Evolutionary conservation across 345 rosid genomes (phyloP).

Genomic region (Corchorus capsularis): DNA sequence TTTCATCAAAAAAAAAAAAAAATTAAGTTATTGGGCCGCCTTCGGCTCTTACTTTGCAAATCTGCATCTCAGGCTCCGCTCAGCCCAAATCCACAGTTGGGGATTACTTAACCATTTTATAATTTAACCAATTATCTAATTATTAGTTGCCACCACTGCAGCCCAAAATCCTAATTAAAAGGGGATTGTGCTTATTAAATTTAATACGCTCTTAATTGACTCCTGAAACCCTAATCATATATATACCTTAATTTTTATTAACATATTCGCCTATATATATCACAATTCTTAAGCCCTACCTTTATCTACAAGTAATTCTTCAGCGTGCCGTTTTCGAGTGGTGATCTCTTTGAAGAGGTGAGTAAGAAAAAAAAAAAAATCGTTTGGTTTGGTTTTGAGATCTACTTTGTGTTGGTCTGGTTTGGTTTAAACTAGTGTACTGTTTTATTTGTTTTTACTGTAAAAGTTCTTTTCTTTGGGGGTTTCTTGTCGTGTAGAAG

Average conservation of each 20-base stretch:
- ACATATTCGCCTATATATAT: constrained; percentile 37
- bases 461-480: constrained; percentile 22
- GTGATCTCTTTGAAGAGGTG: constrained; percentile 39
- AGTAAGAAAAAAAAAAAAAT: background rate
- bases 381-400: constrained; percentile 33
- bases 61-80: too few species aligned
- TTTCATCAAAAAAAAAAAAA: too few species aligned
- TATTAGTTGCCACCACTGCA: constrained; percentile 11
- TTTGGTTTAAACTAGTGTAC: constrained; percentile 23
- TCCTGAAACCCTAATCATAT: background rate
- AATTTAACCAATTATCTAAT: background rate
- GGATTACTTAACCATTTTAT: too few species aligned
- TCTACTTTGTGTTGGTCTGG: constrained; percentile 38
- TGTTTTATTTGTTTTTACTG: constrained; percentile 18
- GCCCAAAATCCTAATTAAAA: background rate
- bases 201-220: background rate
- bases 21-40: too few species aligned
- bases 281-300: background rate
- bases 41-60: too few species aligned
- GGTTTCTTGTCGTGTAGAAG: constrained; percentile 67
- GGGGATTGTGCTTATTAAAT: background rate
- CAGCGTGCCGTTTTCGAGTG: constrained; percentile 23
- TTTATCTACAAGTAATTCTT: constrained; percentile 43
- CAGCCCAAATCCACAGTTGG: too few species aligned
- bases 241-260: constrained; percentile 25